Evolutionary conservation across 352 stramenopile species (phyloP).

Genomic region (Hyphochytrium catenoides): DNA sequence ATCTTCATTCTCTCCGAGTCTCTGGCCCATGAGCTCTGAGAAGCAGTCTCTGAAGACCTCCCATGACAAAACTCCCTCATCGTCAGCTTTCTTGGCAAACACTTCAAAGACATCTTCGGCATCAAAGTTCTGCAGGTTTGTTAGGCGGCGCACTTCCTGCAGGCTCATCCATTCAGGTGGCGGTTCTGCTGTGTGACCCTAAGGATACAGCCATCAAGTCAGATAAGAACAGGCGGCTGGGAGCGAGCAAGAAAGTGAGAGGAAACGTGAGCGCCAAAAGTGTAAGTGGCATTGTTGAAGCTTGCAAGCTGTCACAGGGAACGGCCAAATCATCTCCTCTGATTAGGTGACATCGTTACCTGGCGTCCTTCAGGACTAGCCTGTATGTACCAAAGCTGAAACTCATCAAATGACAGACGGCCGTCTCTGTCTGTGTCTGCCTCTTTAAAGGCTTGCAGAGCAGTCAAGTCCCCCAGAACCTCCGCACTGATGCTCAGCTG

Average conservation of each 20-base stretch:
- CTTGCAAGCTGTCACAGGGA: no score
- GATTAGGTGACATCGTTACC: no score
- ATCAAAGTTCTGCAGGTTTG: constrained; percentile 4
- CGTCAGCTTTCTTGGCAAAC: constrained; percentile 7
- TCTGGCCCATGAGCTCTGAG: constrained; percentile 6
- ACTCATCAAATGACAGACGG: constrained; percentile 12
- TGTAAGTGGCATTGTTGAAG: constrained; percentile 3
- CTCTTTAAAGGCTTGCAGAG: constrained; percentile 10
- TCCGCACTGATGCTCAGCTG: constrained; percentile 3
- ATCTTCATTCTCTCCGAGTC: not conserved
- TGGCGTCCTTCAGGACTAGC: no score
- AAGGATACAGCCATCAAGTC: constrained; percentile 8
- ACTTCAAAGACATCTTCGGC: constrained; percentile 9
- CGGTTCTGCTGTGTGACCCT: constrained; percentile 32
- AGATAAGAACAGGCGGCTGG: not conserved
- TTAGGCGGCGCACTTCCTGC: constrained; percentile 5
- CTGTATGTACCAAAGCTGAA: constrained; percentile 7
- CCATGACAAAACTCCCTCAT: constrained; percentile 7
- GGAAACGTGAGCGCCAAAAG: not conserved
- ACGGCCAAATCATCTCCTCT: no score
- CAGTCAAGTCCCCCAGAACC: constrained; percentile 10
- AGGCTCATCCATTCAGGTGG: constrained; percentile 7
- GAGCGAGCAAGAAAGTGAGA: no score
- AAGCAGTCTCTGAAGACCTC: constrained; percentile 7
- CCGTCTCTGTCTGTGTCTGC: constrained; percentile 10